These are phyloP conservation scores for Pythium sp. DNA, from an alignment of 352 stramenopile genomes.

Conservation along the genomic window DNA sequence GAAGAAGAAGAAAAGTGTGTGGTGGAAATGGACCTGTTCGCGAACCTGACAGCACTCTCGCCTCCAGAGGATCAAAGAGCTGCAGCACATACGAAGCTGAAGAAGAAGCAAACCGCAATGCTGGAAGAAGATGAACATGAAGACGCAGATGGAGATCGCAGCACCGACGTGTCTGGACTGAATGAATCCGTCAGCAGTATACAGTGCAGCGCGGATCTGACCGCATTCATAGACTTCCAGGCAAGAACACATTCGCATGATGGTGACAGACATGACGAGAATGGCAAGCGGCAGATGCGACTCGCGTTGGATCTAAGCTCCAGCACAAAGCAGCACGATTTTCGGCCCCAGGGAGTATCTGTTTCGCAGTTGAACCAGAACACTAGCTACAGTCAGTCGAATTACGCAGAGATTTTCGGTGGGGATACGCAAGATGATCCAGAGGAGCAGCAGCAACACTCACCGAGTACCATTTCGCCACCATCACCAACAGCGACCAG, in stretches of 20 bases:
- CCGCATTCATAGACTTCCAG: slow-evolving; percentile 46
- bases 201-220: slow-evolving; percentile 67
- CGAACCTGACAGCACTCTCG: slow-evolving; percentile 15
- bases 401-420: slow-evolving; percentile 48
- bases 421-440: slow-evolving; percentile 53
- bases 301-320: slow-evolving; percentile 36
- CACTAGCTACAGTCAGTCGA: slow-evolving; percentile 21
- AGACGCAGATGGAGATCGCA: not conserved
- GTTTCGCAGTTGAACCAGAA: slow-evolving; percentile 21
- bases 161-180: not conserved
- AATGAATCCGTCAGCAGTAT: slow-evolving; percentile 10
- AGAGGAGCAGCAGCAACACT: not conserved
- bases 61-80: not conserved
- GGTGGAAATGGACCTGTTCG: slow-evolving; percentile 14
- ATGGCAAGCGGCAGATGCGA: slow-evolving; percentile 16
- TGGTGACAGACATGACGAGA: not conserved
- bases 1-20: not conserved
- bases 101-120: not conserved
- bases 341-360: slow-evolving; percentile 14
- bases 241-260: slow-evolving; percentile 2
- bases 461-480: not conserved
- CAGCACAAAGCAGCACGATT: not conserved
- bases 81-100: not conserved
- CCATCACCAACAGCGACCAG: not conserved
- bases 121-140: not conserved